phyloP scores from a whole-genome alignment of 306 rosid species.

The Quercus aquifolioides region DNA sequence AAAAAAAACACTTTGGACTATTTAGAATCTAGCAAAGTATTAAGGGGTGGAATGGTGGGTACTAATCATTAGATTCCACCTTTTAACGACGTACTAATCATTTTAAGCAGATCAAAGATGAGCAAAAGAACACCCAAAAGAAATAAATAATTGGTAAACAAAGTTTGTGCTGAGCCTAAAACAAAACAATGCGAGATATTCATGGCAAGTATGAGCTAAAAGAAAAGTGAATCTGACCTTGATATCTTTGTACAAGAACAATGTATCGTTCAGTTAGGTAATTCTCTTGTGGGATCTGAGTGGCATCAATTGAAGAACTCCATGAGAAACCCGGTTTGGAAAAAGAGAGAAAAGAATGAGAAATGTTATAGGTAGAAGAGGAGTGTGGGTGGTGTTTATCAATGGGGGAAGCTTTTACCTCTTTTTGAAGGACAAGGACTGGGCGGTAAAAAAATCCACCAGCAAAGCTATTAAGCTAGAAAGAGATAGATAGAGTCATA shows the following conservation, averaged over 20 bases:
- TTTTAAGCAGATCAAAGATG: conserved; percentile 3
- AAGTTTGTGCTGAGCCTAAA: neutral
- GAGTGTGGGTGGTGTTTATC: neutral
- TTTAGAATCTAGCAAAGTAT: neutral
- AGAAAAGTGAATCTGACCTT: conserved; percentile 18
- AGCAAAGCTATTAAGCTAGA: neutral
- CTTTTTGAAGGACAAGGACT: conserved; percentile 18
- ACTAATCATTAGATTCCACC: neutral
- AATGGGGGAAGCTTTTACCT: conserved; percentile 20
- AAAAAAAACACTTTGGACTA: neutral
- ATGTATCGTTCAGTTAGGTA: conserved; percentile 1
- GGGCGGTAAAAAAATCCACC: conserved; percentile 32
- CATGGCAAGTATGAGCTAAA: neutral
- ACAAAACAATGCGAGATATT: neutral
- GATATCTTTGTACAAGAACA: neutral
- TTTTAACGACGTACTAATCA: neutral
- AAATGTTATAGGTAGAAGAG: too few relatives aligned
- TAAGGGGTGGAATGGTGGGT: neutral
- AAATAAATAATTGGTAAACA: neutral
- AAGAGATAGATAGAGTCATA: conserved; percentile 13
- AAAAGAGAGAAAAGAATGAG: neutral
- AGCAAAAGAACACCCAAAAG: neutral
- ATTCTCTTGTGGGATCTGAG: conserved; percentile 1
- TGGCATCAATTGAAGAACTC: conserved; percentile 13
- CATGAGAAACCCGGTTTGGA: conserved; percentile 11